Evolutionary conservation across 352 stramenopile species (phyloP), one percentile per base, ranked within the genome.

Genomic region (Peronospora belbahrii): DNA sequence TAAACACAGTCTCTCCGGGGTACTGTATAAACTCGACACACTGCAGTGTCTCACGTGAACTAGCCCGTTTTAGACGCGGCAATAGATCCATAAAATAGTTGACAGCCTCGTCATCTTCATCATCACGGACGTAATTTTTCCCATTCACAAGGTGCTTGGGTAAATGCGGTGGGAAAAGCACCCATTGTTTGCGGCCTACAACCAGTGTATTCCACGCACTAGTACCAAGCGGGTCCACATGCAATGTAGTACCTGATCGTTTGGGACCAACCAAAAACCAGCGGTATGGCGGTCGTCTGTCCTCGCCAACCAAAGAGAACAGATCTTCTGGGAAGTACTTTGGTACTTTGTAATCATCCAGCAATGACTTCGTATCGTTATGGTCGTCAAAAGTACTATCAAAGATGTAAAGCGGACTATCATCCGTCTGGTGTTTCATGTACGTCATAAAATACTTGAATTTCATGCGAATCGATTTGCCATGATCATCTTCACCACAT

Each of bases 151-250:
- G 50, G 5, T 61, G 44, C 49, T 91, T 91, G 8, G 71, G 59
- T 6, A 89, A 45, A 27, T 95, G 74, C 1, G 94, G 94, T 11
- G 95, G 95, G 60, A 97, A 98, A 31, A 98, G 88, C 41, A 98
- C 93, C 95, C 95, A 98, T 45, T 87, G 82, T 71, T 98, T 98
- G 14, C 87, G 77, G 4, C 95, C 95, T 7, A 85, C 69, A 18
- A 98, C 77, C 10, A 97, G 68, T 10, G 88, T 96, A 66, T 98
- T 98, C 95, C 95, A 98, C 6, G 95, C 95, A 56, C 94, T 95
- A 2, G 95, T 98, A 8, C 73, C 79, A 36, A 98, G 96, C 5
- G 95, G 95, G 63, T 98, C 95, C 7, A 98, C 61, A 57, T 98
- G 95, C 46, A 97, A 87, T 24, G 87, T 93, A 37, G 86, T 97